A percentile compares a stretch with the other conserved stretches of the same genome.
Evolutionary conservation across 768 basidiomycete genomes (phyloP).

Genomic region (Mycena venus): DNA sequence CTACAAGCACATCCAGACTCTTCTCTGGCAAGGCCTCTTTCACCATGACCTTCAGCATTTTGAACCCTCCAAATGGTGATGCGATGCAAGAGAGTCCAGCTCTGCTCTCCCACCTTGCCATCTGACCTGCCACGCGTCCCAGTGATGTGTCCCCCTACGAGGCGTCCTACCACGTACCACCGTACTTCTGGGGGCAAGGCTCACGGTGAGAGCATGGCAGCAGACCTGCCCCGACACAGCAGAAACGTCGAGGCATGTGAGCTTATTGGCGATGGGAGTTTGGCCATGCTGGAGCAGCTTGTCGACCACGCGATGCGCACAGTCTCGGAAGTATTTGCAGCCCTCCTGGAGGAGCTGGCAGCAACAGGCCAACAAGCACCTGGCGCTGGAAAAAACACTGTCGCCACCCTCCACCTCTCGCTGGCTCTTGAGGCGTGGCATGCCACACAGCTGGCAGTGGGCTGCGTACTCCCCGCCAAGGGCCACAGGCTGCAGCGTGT

Average conservation of each 20-base stretch:
- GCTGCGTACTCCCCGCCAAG: slow-evolving; percentile 11
- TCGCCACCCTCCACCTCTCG: slow-evolving; percentile 5
- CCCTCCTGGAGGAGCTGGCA: not conserved
- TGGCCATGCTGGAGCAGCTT: not conserved
- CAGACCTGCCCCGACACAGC: not conserved
- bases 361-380: not conserved
- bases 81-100: slow-evolving; percentile 10
- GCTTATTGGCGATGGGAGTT: slow-evolving; percentile 11
- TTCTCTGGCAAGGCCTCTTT: not conserved
- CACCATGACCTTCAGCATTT: not conserved
- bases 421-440: slow-evolving; percentile 1
- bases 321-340: not conserved
- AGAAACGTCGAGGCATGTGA: slow-evolving; percentile 1
- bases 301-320: not conserved
- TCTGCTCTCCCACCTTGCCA: not conserved
- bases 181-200: slow-evolving; percentile 17
- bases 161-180: slow-evolving; percentile 12
- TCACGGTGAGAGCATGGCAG: not conserved
- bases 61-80: slow-evolving; percentile 6
- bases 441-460: not conserved
- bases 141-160: slow-evolving; percentile 1
- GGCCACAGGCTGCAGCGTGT: slow-evolving; percentile 7
- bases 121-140: slow-evolving; percentile 3
- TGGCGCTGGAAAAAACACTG: not conserved
- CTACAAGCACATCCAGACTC: slow-evolving; percentile 2